Conservation (phyloP, 345 rosid species). For the Psidium friedrichsthalianum region DNA sequence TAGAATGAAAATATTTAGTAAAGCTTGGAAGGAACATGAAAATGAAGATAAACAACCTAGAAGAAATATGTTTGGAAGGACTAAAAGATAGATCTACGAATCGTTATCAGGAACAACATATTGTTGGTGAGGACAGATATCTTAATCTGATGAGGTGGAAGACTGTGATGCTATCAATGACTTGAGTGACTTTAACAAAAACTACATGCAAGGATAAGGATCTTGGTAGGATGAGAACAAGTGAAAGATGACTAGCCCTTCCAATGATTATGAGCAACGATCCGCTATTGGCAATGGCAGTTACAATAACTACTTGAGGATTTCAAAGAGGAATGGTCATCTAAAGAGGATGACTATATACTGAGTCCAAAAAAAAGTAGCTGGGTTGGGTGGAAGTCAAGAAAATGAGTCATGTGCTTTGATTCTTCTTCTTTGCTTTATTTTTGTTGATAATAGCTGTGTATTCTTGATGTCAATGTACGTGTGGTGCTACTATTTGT, state of each 20-base stretch:
- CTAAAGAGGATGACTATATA: background rate
- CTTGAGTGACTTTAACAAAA: too few species aligned
- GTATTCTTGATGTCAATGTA: background rate
- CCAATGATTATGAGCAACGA: too few species aligned
- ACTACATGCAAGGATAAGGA: too few species aligned
- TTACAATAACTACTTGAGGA: background rate
- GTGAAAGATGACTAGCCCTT: background rate
- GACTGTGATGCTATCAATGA: too few species aligned
- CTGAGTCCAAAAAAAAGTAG: background rate
- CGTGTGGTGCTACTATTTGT: background rate
- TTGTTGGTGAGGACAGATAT: too few species aligned
- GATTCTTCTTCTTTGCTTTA: background rate
- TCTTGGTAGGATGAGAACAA: too few species aligned
- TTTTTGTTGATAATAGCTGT: background rate
- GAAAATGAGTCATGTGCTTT: background rate
- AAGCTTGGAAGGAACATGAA: too few species aligned
- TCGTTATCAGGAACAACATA: too few species aligned
- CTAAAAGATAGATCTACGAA: too few species aligned
- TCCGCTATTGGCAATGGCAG: fast-evolving
- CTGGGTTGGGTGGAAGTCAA: background rate
- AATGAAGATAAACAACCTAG: too few species aligned
- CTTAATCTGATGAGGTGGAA: too few species aligned
- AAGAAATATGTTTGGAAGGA: too few species aligned
- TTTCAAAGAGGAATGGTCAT: background rate
- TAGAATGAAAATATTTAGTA: background rate